Evolutionary conservation across 441 rosid genomes (phyloP), one percentile per base, ranked within the genome.

Genomic region (Eutrema salsugineum): DNA sequence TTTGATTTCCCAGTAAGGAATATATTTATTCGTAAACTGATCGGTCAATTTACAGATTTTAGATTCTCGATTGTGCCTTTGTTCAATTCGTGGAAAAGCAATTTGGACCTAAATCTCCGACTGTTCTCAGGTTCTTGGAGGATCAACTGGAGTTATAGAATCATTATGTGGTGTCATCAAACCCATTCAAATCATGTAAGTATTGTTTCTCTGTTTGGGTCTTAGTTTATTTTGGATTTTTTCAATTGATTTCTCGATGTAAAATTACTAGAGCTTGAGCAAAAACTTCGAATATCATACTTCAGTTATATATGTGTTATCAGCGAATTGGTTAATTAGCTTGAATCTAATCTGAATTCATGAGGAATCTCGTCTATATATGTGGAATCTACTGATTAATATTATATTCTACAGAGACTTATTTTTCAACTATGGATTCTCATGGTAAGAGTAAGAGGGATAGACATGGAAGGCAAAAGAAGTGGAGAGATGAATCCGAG

Each of bases 101-200:
- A 9, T 11, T 55, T 40, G 47, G 11, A 0, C 68, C 2, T 39
- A 12, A 42, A 17, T 54, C 48, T 54, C 6, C 15, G 57, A 43
- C 16, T 53, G 11, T 6, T 51, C 5, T 0, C 59, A 91, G 97
- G 85, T 89, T 73, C 89, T 91, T 30, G 91, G 98, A 83, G 97
- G 96, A 66, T 81, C 98, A 33, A 96, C 97, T 5, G 97, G 97
- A 27, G 88, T 94, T 33, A 80, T 91, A 36, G 97, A 94, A 79
- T 85, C 97, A 1, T 66, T 91, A 8, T 91, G 88, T 70, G 94
- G 94, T 28, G 94, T 83, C 49, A 77, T 94, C 74, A 91, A 87
- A 77, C 98, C 97, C 12, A 87, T 89, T 66, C 50, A 53, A 6
- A 85, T 94, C n/a, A 67, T 91, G 97, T 94, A 77, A 66, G 82